Evolutionary conservation across 305 asterid genomes (phyloP).

Genomic region (Solanum chacoense): DNA sequence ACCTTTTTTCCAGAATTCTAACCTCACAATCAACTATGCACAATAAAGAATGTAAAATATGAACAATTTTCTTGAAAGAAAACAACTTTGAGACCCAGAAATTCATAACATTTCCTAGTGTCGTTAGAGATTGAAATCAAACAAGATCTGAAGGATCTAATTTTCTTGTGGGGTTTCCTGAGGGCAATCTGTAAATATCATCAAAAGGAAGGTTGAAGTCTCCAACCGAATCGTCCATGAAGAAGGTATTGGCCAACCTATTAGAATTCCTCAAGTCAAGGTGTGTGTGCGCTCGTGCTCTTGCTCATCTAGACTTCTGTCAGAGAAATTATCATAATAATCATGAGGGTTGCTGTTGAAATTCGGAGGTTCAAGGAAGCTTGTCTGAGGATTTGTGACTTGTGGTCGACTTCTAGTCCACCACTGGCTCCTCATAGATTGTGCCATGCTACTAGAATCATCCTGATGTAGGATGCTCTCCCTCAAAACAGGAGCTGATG

Average conservation of each 20-base stretch:
- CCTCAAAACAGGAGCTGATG: conserved; percentile 61
- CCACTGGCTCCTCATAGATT: conserved; percentile 44
- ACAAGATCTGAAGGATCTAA: conserved; percentile 36
- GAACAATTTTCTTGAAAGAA: background rate
- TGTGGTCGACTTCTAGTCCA: conserved; percentile 44
- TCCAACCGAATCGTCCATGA: conserved; percentile 54
- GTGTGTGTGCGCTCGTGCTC: background rate
- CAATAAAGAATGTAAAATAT: conserved; percentile 2
- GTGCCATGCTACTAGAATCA: conserved; percentile 17
- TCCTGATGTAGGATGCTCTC: conserved; percentile 54
- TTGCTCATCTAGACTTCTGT: conserved; percentile 39
- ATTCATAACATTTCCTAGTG: conserved; percentile 1
- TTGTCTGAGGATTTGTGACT: conserved; percentile 33
- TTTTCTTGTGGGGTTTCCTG: conserved; percentile 13
- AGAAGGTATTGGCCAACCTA: conserved; percentile 47
- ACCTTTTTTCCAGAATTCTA: conserved; percentile 1
- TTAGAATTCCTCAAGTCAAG: conserved; percentile 33
- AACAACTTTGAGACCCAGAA: background rate
- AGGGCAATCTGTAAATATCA: conserved; percentile 39
- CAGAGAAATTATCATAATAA: conserved; percentile 28
- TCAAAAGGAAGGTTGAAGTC: conserved; percentile 72
- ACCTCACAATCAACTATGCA: conserved; percentile 1
- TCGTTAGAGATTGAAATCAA: conserved; percentile 14
- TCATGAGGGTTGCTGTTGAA: conserved; percentile 12
- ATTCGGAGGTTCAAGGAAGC: conserved; percentile 82